A percentile compares a stretch with the other conserved stretches of the same genome.
Evolutionary conservation across 768 basidiomycete genomes (phyloP).

Genomic region (Sutorius australiensis): DNA sequence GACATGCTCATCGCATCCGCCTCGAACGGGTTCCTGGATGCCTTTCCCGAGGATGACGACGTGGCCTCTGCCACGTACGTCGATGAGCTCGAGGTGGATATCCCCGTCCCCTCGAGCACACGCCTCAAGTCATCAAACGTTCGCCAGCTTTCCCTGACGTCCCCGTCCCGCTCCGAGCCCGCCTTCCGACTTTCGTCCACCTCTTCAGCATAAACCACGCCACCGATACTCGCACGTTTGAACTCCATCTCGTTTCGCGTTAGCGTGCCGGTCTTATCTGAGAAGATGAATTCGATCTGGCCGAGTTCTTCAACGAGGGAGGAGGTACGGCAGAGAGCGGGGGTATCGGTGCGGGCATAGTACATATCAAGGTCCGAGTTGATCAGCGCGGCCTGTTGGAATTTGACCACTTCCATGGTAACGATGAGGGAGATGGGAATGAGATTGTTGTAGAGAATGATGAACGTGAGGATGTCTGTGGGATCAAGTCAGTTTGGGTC

Average conservation of each 20-base stretch:
- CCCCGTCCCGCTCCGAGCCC: conserved; percentile 41
- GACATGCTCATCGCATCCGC: conserved; percentile 24
- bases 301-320: conserved; percentile 98
- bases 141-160: conserved; percentile 56
- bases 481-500: conserved; percentile 7
- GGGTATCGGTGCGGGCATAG: conserved; percentile 90
- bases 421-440: conserved; percentile 99
- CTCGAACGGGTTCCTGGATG: conserved; percentile 54
- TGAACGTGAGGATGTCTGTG: conserved; percentile 92
- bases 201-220: conserved; percentile 82
- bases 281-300: conserved; percentile 96
- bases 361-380: conserved; percentile 99
- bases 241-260: conserved; percentile 99
- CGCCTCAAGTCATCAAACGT: conserved; percentile 74
- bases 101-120: conserved; percentile 42
- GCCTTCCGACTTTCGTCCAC: conserved; percentile 85
- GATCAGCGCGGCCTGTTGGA: conserved; percentile 95
- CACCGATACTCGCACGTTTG: conserved; percentile 82
- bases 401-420: conserved; percentile 99
- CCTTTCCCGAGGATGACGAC: conserved; percentile 9
- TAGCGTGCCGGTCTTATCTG: conserved; percentile 92
- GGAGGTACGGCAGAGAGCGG: conserved; percentile 96
- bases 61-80: background rate
- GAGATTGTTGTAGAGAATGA: conserved; percentile 98
- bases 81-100: background rate